Conservation (phyloP, 192 early-diverging fungal genomes). For the Coemansia sp. region DNA sequence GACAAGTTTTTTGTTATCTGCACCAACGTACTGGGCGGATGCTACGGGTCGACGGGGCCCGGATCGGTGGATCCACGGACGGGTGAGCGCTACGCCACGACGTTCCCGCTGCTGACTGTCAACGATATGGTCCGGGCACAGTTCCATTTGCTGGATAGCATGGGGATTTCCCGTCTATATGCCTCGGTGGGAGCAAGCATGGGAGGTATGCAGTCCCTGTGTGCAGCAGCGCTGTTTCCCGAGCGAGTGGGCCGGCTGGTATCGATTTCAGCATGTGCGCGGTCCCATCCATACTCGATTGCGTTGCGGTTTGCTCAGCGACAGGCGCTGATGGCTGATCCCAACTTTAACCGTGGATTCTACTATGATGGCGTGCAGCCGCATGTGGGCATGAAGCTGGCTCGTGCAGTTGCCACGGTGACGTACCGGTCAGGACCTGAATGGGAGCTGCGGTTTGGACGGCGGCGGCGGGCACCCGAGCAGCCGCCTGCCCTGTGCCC, state of each 20-base stretch:
- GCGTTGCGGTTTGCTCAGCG: constrained; percentile 89
- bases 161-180: constrained; percentile 78
- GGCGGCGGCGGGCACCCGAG: constrained; percentile 71
- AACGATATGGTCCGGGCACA: constrained; percentile 98
- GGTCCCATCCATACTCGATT: constrained; percentile 96
- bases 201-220: constrained; percentile 95
- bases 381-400: constrained; percentile 94
- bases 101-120: constrained; percentile 89
- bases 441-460: constrained; percentile 94
- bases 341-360: constrained; percentile 90
- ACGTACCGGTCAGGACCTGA: constrained; percentile 95
- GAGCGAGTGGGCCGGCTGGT: constrained; percentile 78
- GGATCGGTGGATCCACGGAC: constrained; percentile 74
- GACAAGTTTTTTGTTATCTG: constrained; percentile 94
- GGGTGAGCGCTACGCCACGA: constrained; percentile 75
- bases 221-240: constrained; percentile 77
- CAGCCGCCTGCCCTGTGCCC: constrained; percentile 79
- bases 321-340: constrained; percentile 87
- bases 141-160: constrained; percentile 73
- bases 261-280: constrained; percentile 85
- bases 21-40: constrained; percentile 94
- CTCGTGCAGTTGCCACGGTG: constrained; percentile 89
- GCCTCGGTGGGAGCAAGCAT: constrained; percentile 91
- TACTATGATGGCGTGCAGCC: constrained; percentile 88
- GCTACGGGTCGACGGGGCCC: constrained; percentile 95